These are phyloP conservation scores for Globisporangium okanoganense DNA, from an alignment of 352 stramenopile species.

Conservation along the genomic window DNA sequence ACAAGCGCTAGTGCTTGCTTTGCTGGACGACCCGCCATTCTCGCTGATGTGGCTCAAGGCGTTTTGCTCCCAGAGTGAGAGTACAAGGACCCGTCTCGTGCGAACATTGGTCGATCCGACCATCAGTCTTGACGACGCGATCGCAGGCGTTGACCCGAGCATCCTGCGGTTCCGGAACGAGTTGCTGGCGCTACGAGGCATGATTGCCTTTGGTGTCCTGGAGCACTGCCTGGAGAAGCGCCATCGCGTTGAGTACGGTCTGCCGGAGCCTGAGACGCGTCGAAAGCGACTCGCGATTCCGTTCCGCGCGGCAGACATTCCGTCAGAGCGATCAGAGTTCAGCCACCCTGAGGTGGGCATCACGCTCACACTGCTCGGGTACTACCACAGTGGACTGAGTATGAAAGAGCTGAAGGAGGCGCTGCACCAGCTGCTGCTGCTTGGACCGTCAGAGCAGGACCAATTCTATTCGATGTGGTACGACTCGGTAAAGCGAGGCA, in stretches of 20 bases:
- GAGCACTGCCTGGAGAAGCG: slow-evolving; percentile 83
- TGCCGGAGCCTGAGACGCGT: slow-evolving; percentile 33
- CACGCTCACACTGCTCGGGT: slow-evolving; percentile 74
- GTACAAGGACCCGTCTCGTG: slow-evolving; percentile 22
- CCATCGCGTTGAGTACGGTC: slow-evolving; percentile 77
- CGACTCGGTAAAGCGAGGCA: slow-evolving; percentile 21
- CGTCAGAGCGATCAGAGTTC: slow-evolving; percentile 81
- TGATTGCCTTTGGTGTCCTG: slow-evolving; percentile 74
- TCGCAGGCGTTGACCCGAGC: slow-evolving; percentile 9
- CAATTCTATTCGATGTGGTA: slow-evolving; percentile 77
- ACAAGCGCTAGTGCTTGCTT: slow-evolving; percentile 43
- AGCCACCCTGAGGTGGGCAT: slow-evolving; percentile 86
- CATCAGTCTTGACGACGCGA: slow-evolving; percentile 21
- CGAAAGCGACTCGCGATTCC: slow-evolving; percentile 84
- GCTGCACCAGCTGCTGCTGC: slow-evolving; percentile 49
- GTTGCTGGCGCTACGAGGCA: slow-evolving; percentile 65
- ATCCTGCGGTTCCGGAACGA: slow-evolving; percentile 17
- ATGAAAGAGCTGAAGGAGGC: slow-evolving; percentile 41
- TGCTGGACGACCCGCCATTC: slow-evolving; percentile 60
- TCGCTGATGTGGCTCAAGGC: slow-evolving; percentile 34
- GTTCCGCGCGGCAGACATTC: slow-evolving; percentile 81
- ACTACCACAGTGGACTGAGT: slow-evolving; percentile 78
- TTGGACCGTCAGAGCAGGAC: slow-evolving; percentile 60
- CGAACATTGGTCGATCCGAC: slow-evolving; percentile 31
- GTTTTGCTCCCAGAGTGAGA: slow-evolving; percentile 1